Percentiles rank a stretch among this genome's conserved stretches.
Evolutionary conservation across 2,329 filamentous ascomycete genomes (phyloP).

Genomic region (Scytalidium lignicola): DNA sequence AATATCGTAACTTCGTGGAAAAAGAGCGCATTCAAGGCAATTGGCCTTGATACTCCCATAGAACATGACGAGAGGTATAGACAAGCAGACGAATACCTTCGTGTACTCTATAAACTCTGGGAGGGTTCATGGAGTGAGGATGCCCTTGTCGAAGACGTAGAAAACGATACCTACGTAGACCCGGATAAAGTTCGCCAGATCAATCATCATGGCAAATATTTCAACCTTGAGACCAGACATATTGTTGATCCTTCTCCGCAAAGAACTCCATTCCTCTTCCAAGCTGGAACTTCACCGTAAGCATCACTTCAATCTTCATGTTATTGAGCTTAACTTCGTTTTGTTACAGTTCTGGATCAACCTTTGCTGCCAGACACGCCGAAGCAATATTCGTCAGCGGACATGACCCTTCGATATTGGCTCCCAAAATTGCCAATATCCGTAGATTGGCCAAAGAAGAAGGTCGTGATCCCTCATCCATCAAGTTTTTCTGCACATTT

Average conservation of each 20-base stretch:
- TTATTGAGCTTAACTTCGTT: conserved; percentile 41
- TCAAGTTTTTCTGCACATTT: conserved; percentile 64
- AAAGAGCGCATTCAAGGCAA: conserved; percentile 58
- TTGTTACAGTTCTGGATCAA: conserved; percentile 48
- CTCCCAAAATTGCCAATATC: conserved; percentile 57
- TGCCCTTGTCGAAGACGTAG: conserved; percentile 54
- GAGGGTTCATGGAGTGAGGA: conserved; percentile 66
- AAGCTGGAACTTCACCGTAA: conserved; percentile 64
- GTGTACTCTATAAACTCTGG: conserved; percentile 62
- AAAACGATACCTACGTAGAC: conserved; percentile 52
- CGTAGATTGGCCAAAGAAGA: conserved; percentile 46
- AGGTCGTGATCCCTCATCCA: conserved; percentile 52
- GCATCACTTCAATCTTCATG: conserved; percentile 43
- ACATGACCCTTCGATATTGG: conserved; percentile 54
- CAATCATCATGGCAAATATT: conserved; percentile 60
- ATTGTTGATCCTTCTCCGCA: conserved; percentile 63
- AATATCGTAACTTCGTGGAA: conserved; percentile 63
- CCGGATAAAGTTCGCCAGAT: conserved; percentile 55
- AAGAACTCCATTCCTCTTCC: conserved; percentile 62
- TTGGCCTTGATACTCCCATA: conserved; percentile 51
- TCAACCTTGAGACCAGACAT: conserved; percentile 57
- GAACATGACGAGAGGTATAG: conserved; percentile 62
- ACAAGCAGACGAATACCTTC: conserved; percentile 58
- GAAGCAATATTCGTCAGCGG: conserved; percentile 66
- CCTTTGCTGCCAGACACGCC: conserved; percentile 63